Conservation (phyloP, 306 rosid species). For the Trifolium dubium region DNA sequence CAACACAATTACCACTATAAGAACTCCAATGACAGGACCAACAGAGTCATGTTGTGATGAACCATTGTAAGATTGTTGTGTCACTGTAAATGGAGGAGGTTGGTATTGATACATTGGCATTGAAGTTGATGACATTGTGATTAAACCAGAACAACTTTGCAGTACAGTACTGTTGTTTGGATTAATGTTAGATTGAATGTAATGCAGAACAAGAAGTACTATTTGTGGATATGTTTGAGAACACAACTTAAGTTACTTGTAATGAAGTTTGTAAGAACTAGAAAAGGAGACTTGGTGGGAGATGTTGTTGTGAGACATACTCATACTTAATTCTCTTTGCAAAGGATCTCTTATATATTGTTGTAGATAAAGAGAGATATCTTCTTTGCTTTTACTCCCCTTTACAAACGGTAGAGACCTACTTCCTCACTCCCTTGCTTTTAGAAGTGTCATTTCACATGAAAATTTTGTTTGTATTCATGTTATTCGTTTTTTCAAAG, state of each 20-base stretch:
- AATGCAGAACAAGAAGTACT: neutral
- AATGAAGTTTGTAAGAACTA: neutral
- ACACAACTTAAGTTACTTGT: neutral
- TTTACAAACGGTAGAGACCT: constrained; percentile 33
- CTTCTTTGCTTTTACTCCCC: neutral
- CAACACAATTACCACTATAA: constrained; percentile 49
- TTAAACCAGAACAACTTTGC: neutral
- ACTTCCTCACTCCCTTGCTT: neutral
- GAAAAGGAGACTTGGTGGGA: neutral
- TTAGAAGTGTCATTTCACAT: neutral
- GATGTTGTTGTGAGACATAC: constrained; percentile 40
- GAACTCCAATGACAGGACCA: constrained; percentile 58
- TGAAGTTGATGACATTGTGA: constrained; percentile 48
- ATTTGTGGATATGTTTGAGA: neutral
- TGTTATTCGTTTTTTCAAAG: too few relatives aligned
- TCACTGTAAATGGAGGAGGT: constrained; percentile 43
- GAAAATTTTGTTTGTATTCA: too few relatives aligned
- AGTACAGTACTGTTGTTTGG: neutral
- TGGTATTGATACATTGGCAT: constrained; percentile 42
- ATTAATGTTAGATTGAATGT: neutral
- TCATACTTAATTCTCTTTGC: constrained; percentile 40
- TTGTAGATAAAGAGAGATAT: constrained; percentile 27
- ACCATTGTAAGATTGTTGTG: constrained; percentile 32
- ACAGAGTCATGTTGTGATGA: constrained; percentile 51
- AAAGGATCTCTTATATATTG: constrained; percentile 17